phyloP scores from a whole-genome alignment of 1,139 yeast genomes.

The Taphrina confusa region DNA sequence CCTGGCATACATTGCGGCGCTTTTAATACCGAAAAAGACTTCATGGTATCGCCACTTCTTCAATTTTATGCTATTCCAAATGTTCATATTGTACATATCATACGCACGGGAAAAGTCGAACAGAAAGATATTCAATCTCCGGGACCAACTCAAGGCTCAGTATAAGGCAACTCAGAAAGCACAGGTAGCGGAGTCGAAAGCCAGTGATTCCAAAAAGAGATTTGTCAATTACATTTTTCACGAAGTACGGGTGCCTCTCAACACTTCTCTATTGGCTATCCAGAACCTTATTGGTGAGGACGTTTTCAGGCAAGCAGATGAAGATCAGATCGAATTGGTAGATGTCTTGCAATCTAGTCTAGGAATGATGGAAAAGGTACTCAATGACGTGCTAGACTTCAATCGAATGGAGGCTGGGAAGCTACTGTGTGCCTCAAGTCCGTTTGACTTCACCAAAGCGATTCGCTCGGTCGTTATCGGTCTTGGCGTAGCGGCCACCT shows the following conservation, averaged over 20 bases:
- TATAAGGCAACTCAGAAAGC: constrained; percentile 33
- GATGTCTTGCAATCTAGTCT: constrained; percentile 28
- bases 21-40: constrained; percentile 7
- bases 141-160: constrained; percentile 30
- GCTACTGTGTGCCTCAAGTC: constrained; percentile 24
- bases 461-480: constrained; percentile 31
- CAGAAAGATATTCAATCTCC: constrained; percentile 16
- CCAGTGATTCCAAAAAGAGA: constrained; percentile 29
- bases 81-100: constrained; percentile 25
- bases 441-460: constrained; percentile 27
- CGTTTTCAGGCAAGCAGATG: constrained; percentile 22
- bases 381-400: constrained; percentile 34
- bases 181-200: constrained; percentile 26
- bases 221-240: constrained; percentile 33
- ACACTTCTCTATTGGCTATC: constrained; percentile 22
- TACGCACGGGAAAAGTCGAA: constrained; percentile 27
- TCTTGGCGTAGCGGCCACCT: constrained; percentile 12
- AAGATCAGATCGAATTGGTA: constrained; percentile 23
- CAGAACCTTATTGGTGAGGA: constrained; percentile 32
- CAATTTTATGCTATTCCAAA: constrained; percentile 14
- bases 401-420: constrained; percentile 35
- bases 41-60: constrained; percentile 27
- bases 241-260: constrained; percentile 32
- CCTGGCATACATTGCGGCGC: constrained; percentile 12
- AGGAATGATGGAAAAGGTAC: constrained; percentile 35